Base-by-base conservation (phyloP, 768 basidiomycete species). In the Termitomyces sp. region DNA sequence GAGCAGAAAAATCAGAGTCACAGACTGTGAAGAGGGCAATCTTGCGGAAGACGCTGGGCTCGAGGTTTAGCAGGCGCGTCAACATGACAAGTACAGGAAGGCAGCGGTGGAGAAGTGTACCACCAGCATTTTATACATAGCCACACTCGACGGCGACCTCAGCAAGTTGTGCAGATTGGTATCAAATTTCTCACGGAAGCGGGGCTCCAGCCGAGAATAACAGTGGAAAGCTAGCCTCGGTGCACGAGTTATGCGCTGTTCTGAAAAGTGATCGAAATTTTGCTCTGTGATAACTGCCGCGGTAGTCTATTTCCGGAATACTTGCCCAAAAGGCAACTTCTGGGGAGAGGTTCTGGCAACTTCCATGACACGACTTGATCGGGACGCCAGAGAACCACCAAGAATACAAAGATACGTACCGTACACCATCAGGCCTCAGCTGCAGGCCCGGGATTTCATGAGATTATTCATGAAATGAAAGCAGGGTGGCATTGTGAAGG, bases 1-100 rank as follows among this genome's bases (percentile, higher is more conserved):
- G 73, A 31, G 72, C 71, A 34, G 67, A 64, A 31, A 65, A 65
- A 44, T 51, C 58, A 16, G 68, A 56, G 45, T 66, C 65, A 34
- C 62, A 60, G 52, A 70, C 65, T 16, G 73, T 65, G 58, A 67
- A 69, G 22, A 74, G 64, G 24, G 66, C 65, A 36, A 77, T 72
- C 26, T 72, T 69, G 51, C 74, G 72, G 36, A 77, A 60, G 22
- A 74, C 60, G 58, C 73, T 68, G 15, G 62, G 68, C n/a, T 74
- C 70, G 42, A 67, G 65, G 33, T 69, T 59, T 50, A 73, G 60
- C 31, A 73, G 60, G 57, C 70, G 64, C 48, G 55, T 55, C 59
- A 70, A 56, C 75, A 79, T 77, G n/a, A n/a, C n/a, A n/a, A 20
- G 24, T 51, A 39, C 12, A 34, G 65, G 45, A 56, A 54, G 26